These are phyloP conservation scores for Akanthomyces uredinophilus DNA, from an alignment of 2,329 filamentous ascomycete species.

Conservation along the genomic window DNA sequence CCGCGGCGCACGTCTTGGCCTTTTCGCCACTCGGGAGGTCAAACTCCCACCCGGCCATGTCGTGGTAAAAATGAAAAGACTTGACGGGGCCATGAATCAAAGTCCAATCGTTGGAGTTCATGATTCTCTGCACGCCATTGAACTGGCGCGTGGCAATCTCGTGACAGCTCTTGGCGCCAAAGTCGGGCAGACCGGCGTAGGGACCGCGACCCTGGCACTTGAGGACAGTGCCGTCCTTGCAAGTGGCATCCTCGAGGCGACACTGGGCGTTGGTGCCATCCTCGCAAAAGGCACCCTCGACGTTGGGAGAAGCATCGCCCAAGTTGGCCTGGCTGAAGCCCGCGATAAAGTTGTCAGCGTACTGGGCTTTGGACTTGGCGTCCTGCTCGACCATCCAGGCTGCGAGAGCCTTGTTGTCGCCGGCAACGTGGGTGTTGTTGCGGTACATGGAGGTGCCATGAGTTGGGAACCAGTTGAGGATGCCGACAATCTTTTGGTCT, in stretches of 20 bases:
- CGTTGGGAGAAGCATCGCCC: slow-evolving; percentile 85
- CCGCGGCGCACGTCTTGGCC: slow-evolving; percentile 75
- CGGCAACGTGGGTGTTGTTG: slow-evolving; percentile 86
- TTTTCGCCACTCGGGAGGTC: slow-evolving; percentile 63
- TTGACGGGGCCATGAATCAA: slow-evolving; percentile 53
- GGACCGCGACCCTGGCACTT: slow-evolving; percentile 71
- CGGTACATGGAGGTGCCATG: slow-evolving; percentile 88
- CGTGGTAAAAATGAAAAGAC: slow-evolving; percentile 78
- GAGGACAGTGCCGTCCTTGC: slow-evolving; percentile 62
- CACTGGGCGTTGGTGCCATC: slow-evolving; percentile 72
- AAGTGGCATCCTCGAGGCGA: slow-evolving; percentile 78
- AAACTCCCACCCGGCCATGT: slow-evolving; percentile 75
- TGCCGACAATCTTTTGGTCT: slow-evolving; percentile 70
- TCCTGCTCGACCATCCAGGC: slow-evolving; percentile 77
- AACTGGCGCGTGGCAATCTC: slow-evolving; percentile 73
- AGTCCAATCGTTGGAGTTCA: slow-evolving; percentile 45
- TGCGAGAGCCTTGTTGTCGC: slow-evolving; percentile 96
- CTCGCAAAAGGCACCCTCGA: slow-evolving; percentile 83
- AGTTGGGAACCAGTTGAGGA: slow-evolving; percentile 86
- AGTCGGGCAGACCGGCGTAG: slow-evolving; percentile 59
- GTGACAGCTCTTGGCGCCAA: slow-evolving; percentile 67
- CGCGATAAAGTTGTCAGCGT: slow-evolving; percentile 67
- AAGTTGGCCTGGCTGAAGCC: slow-evolving; percentile 91
- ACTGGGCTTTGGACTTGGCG: slow-evolving; percentile 42
- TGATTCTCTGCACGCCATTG: slow-evolving; percentile 44